Evolutionary conservation across 192 early-diverging fungal species (phyloP), one percentile per base, ranked within the genome.

Genomic region (Backusella psychrophila): DNA sequence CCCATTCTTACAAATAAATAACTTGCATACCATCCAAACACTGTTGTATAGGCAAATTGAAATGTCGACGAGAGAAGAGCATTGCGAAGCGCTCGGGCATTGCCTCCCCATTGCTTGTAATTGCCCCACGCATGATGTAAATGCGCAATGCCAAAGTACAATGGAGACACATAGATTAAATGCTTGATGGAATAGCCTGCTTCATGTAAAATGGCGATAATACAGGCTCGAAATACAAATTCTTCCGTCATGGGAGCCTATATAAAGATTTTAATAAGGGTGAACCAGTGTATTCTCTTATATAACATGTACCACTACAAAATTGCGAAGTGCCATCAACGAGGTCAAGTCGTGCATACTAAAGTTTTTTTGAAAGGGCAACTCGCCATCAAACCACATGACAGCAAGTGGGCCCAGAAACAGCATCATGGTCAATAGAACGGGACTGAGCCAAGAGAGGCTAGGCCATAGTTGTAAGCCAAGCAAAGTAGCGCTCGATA

Each of bases 11-110:
- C 12, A 53, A 93, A 86, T 31, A 91, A 31, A 75, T 85, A 94
- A 15, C 88, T 88, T 11, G 89, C 89, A 85, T 90, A 93, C 91
- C 91, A 94, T 21, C 94, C 94, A 85, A 94, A 96, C 5, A 94
- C 21, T 4, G 87, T 91, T 1, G 93, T 96, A 78, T 93, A 96
- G 0, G 71, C 38, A 56, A 96, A 88, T 70, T 94, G 93, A 52
- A 91, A 91, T 0, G 76, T 31, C 4, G 85, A 77, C 3, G 67
- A 72, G 6, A 85, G 2, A 8, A 78, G 19, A 21, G 85, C 84
- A 11, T 77, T 70, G 33, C 84, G 77, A 3, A 90, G 69, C 0
- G 88, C 87, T 6, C 69, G 52, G 4, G 29, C 41, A 0, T 56
- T 88, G 26, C 80, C 23, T 6, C 87, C 89, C 49, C 78, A 74